These are phyloP conservation scores for Thermothelomyces thermophilus DNA, from an alignment of 2,329 filamentous ascomycete species.

Conservation along the genomic window DNA sequence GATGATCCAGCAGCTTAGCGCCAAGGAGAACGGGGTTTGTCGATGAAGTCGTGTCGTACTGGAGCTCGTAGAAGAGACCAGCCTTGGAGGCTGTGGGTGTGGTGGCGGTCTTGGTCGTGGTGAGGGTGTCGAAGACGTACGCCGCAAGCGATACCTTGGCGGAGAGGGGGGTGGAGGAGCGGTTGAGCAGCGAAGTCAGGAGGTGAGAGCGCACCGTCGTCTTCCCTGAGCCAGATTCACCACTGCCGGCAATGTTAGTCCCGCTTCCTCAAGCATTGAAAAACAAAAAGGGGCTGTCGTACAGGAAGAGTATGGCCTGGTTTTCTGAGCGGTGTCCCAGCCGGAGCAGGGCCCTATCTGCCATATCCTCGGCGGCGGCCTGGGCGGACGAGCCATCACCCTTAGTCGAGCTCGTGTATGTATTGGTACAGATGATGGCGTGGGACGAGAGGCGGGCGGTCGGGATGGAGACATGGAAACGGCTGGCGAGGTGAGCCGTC, in stretches of 20 bases:
- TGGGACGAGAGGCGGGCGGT: constrained; percentile 87
- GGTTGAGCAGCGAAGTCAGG: constrained; percentile 76
- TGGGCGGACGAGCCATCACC: constrained; percentile 93
- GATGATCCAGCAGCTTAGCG: constrained; percentile 89
- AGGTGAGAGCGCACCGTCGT: constrained; percentile 89
- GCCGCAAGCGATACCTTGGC: constrained; percentile 88
- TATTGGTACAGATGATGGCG: constrained; percentile 87
- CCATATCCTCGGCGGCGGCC: constrained; percentile 87
- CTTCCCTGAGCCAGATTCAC: constrained; percentile 94
- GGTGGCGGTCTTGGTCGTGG: constrained; percentile 93
- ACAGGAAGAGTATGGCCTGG: constrained; percentile 90
- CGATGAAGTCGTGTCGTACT: constrained; percentile 85
- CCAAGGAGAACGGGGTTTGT: constrained; percentile 84
- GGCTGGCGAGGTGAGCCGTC: constrained; percentile 75
- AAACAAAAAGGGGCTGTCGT: constrained; percentile 35
- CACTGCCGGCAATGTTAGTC: constrained; percentile 46
- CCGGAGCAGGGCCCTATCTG: constrained; percentile 75
- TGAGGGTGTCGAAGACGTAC: constrained; percentile 93
- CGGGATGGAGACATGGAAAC: constrained; percentile 86
- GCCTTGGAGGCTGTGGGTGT: constrained; percentile 94
- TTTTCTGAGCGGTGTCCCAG: constrained; percentile 86
- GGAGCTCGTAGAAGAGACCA: constrained; percentile 89
- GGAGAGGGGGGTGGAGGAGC: constrained; percentile 86
- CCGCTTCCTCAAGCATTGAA: too few species aligned
- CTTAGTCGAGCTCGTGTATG: constrained; percentile 74